Evolutionary conservation across 495 filamentous ascomycete species (phyloP).

Genomic region (Penicillium paradoxum): DNA sequence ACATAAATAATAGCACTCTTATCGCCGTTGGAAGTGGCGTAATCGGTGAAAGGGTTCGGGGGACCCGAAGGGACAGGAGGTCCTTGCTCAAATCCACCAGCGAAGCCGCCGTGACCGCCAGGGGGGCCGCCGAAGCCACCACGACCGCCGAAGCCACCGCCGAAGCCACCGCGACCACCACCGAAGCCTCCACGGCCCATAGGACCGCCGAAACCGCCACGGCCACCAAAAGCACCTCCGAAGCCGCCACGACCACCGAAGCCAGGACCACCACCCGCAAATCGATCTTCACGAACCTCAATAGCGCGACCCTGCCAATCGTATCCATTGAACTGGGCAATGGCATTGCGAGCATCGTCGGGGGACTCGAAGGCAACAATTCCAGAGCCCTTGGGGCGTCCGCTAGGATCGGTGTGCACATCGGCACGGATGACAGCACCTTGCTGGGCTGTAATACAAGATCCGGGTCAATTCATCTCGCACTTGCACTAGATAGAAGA

Average conservation of each 20-base stretch:
- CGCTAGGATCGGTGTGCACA: slow-evolving; percentile 87
- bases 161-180: slow-evolving; percentile 38
- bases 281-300: slow-evolving; percentile 95
- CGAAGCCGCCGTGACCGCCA: slow-evolving; percentile 25
- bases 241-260: slow-evolving; percentile 44
- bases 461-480: slow-evolving; percentile 31
- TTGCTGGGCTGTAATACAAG: slow-evolving; percentile 52
- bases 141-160: slow-evolving; percentile 25
- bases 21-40: slow-evolving; percentile 82
- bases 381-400: slow-evolving; percentile 89
- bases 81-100: slow-evolving; percentile 43
- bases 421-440: slow-evolving; percentile 92
- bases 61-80: slow-evolving; percentile 37
- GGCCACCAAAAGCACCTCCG: slow-evolving; percentile 46
- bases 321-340: slow-evolving; percentile 95
- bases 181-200: slow-evolving; percentile 18
- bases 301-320: slow-evolving; percentile 94
- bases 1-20: slow-evolving; percentile 84
- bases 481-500: slow-evolving; percentile 9
- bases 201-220: slow-evolving; percentile 32
- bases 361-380: slow-evolving; percentile 94
- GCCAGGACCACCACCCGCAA: slow-evolving; percentile 59
- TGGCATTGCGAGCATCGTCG: slow-evolving; percentile 92
- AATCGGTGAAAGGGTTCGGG: slow-evolving; percentile 96
- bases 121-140: slow-evolving; percentile 32